Conservation (phyloP, 805 yeast species). For the Hanseniaspora jakobsenii region DNA sequence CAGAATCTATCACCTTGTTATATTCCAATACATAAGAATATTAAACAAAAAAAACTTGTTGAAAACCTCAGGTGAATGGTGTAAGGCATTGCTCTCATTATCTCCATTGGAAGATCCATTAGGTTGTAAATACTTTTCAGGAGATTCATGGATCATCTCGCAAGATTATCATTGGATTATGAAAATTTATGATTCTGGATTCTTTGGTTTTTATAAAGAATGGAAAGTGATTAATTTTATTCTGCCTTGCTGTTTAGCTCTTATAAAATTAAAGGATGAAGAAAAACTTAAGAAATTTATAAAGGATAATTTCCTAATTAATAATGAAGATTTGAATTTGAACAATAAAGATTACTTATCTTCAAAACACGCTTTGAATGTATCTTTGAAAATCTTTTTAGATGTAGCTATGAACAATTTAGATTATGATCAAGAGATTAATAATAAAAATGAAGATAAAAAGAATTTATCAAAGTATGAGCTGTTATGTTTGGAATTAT, state of each 20-base stretch:
- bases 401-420: slow-evolving; percentile 4
- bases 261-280: slow-evolving; percentile 7
- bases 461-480: neutral
- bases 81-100: slow-evolving; percentile 56
- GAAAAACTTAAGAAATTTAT: slow-evolving; percentile 3
- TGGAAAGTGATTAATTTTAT: slow-evolving; percentile 62
- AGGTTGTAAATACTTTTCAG: slow-evolving; percentile 74
- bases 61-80: slow-evolving; percentile 63
- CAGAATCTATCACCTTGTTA: slow-evolving; percentile 61
- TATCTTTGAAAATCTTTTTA: slow-evolving; percentile 9
- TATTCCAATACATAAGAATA: slow-evolving; percentile 59
- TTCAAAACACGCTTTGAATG: slow-evolving; percentile 6
- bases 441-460: neutral
- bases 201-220: slow-evolving; percentile 43
- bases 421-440: too few species aligned
- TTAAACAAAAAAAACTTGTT: slow-evolving; percentile 68
- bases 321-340: slow-evolving; percentile 1
- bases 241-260: slow-evolving; percentile 1
- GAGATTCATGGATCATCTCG: slow-evolving; percentile 58
- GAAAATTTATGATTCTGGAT: slow-evolving; percentile 44
- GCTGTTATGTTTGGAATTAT: slow-evolving; percentile 1
- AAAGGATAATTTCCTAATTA: slow-evolving; percentile 7
- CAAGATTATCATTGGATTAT: slow-evolving; percentile 53
- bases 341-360: slow-evolving; percentile 2
- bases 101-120: slow-evolving; percentile 72